Evolutionary conservation across 306 rosid species (phyloP).

Genomic region (Cicer arietinum): DNA sequence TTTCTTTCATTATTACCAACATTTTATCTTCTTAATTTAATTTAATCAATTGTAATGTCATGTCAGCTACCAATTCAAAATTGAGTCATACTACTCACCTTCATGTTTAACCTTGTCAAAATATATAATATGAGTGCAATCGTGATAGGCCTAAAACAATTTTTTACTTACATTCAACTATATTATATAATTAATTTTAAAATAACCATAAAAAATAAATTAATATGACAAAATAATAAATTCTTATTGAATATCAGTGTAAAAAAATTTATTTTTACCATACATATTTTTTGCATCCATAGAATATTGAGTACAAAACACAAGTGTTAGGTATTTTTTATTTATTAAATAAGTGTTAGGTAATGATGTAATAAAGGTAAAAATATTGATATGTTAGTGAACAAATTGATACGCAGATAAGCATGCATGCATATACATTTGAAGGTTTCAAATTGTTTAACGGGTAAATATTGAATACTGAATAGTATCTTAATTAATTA

Average conservation of each 20-base stretch:
- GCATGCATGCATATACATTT: background rate
- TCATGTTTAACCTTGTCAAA: slow-evolving; percentile 7
- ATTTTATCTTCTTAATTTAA: background rate
- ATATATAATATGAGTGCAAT: background rate
- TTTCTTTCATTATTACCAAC: background rate
- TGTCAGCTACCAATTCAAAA: background rate
- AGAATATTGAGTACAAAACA: background rate
- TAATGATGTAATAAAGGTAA: background rate
- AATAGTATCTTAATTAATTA: too few species aligned
- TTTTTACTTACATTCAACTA: too few species aligned
- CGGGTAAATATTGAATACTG: background rate
- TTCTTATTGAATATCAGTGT: too few species aligned
- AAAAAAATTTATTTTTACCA: too few species aligned
- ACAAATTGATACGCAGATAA: background rate
- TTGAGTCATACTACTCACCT: background rate
- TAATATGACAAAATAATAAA: too few species aligned
- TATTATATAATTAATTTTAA: too few species aligned
- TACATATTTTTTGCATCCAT: too few species aligned
- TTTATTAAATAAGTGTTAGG: background rate
- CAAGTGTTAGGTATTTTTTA: background rate
- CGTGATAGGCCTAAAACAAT: too few species aligned
- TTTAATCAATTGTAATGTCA: background rate
- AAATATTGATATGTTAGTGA: background rate
- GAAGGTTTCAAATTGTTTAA: slow-evolving; percentile 41
- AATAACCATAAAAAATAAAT: too few species aligned